Percentiles rank a stretch among this genome's conserved stretches.
Conservation (phyloP, 805 yeast genomes). For the Zygoascus flipseniorum region DNA sequence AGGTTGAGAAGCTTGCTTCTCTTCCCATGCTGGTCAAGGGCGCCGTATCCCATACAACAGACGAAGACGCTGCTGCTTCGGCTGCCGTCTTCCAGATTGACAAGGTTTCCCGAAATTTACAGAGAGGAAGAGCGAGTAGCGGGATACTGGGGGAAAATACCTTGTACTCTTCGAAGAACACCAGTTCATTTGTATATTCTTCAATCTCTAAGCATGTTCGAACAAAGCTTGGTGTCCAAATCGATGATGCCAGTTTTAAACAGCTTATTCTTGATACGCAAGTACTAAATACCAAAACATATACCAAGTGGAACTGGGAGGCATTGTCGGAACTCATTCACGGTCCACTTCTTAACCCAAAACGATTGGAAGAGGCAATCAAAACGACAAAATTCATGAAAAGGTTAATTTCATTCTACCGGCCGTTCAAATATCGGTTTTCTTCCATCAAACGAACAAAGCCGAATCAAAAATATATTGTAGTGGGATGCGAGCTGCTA, state of each 20-base stretch:
- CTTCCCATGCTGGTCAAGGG: slow-evolving; percentile 21
- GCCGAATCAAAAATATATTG: slow-evolving; percentile 48
- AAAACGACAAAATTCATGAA: slow-evolving; percentile 80
- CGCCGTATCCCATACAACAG: slow-evolving; percentile 16
- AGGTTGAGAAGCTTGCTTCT: slow-evolving; percentile 22
- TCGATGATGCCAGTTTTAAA: slow-evolving; percentile 63
- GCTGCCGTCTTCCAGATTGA: slow-evolving; percentile 43
- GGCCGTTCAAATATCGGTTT: slow-evolving; percentile 87
- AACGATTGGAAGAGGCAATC: slow-evolving; percentile 65
- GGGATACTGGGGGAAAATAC: background rate
- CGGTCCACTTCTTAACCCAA: slow-evolving; percentile 73
- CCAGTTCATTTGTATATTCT: background rate
- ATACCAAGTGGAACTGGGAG: slow-evolving; percentile 82
- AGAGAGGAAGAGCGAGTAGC: slow-evolving; percentile 7
- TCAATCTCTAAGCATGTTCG: slow-evolving; percentile 15
- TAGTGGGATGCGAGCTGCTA: slow-evolving; percentile 69
- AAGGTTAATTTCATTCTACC: slow-evolving; percentile 71
- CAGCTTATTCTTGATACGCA: slow-evolving; percentile 57
- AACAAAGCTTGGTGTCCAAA: slow-evolving; percentile 30
- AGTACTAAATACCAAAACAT: slow-evolving; percentile 72
- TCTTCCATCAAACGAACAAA: slow-evolving; percentile 43
- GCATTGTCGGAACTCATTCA: slow-evolving; percentile 60
- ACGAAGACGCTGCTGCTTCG: slow-evolving; percentile 23
- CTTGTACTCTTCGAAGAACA: background rate
- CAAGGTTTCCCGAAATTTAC: slow-evolving; percentile 19